phyloP scores from a whole-genome alignment of 176 grass and related monocot species.

The Oryza meridionalis region DNA sequence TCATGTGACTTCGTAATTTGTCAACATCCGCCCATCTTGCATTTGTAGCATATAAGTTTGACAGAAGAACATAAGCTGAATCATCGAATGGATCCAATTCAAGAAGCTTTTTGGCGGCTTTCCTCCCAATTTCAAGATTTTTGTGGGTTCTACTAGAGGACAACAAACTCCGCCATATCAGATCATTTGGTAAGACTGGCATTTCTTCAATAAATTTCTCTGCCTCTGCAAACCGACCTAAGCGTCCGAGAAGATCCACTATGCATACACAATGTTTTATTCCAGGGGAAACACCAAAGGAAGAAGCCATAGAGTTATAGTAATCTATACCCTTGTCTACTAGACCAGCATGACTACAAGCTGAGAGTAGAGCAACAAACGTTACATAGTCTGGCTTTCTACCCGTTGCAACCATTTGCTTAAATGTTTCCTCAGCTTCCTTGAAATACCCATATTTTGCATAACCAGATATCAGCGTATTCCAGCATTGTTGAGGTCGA shows the following conservation, averaged over 20 bases:
- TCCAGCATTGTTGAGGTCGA: constrained; percentile 76
- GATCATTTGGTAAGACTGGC: constrained; percentile 68
- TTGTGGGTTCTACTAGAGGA: constrained; percentile 79
- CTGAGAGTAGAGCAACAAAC: constrained; percentile 77
- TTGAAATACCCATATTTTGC: constrained; percentile 73
- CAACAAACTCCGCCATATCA: constrained; percentile 87
- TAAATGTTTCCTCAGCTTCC: constrained; percentile 76
- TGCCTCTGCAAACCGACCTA: constrained; percentile 66
- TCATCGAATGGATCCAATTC: constrained; percentile 85
- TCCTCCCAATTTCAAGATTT: constrained; percentile 77
- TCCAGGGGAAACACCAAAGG: constrained; percentile 66
- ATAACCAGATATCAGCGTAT: constrained; percentile 85
- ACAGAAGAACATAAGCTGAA: constrained; percentile 91
- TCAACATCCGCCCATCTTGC: constrained; percentile 79
- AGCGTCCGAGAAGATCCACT: constrained; percentile 79
- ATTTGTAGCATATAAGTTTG: constrained; percentile 77
- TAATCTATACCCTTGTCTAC: constrained; percentile 75
- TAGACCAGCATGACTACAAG: constrained; percentile 81
- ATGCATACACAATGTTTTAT: constrained; percentile 92
- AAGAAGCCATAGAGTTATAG: constrained; percentile 66
- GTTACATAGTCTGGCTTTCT: constrained; percentile 77
- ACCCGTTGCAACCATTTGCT: constrained; percentile 62
- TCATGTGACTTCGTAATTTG: constrained; percentile 79
- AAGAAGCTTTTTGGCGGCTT: constrained; percentile 69
- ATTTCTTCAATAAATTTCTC: constrained; percentile 78